phyloP scores from a whole-genome alignment of 2,329 filamentous ascomycete species.

The Fusarium oligoseptatum region DNA sequence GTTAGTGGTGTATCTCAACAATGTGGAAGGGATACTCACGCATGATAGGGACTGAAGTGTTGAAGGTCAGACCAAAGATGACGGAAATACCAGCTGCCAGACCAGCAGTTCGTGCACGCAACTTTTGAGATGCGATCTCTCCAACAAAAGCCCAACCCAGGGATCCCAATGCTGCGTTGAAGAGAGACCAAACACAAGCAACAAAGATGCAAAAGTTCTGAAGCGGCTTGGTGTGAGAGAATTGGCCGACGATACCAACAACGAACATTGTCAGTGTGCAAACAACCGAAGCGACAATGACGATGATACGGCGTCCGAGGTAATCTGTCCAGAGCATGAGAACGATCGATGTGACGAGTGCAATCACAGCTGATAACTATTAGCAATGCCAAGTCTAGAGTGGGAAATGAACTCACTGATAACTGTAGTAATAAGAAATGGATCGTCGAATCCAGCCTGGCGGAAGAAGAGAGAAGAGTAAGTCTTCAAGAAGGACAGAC shows the following conservation, averaged over 20 bases:
- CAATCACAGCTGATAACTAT: conserved; percentile 11
- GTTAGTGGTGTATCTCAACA: not conserved
- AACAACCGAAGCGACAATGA: conserved; percentile 11
- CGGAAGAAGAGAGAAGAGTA: conserved; percentile 26
- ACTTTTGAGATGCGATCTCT: conserved; percentile 22
- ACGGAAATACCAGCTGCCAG: conserved; percentile 20
- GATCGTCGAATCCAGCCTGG: conserved; percentile 19
- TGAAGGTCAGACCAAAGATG: conserved; percentile 27
- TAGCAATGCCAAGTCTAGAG: not conserved
- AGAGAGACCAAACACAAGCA: conserved; percentile 26
- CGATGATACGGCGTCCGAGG: conserved; percentile 21
- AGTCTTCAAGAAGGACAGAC: conserved; percentile 26
- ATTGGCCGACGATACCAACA: conserved; percentile 14
- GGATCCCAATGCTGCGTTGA: conserved; percentile 7
- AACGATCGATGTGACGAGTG: conserved; percentile 8
- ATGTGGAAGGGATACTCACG: conserved; percentile 1
- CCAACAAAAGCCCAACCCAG: conserved; percentile 26
- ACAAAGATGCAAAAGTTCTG: conserved; percentile 26
- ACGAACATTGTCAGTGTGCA: conserved; percentile 18
- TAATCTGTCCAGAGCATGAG: conserved; percentile 22
- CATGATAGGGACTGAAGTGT: conserved; percentile 28
- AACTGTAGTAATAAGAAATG: conserved; percentile 28
- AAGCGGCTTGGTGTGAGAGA: conserved; percentile 7
- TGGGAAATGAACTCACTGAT: not conserved
- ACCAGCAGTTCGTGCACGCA: conserved; percentile 23